Conservation (phyloP, 1,139 yeast species). For the Magnusiomyces suaveolens region DNA sequence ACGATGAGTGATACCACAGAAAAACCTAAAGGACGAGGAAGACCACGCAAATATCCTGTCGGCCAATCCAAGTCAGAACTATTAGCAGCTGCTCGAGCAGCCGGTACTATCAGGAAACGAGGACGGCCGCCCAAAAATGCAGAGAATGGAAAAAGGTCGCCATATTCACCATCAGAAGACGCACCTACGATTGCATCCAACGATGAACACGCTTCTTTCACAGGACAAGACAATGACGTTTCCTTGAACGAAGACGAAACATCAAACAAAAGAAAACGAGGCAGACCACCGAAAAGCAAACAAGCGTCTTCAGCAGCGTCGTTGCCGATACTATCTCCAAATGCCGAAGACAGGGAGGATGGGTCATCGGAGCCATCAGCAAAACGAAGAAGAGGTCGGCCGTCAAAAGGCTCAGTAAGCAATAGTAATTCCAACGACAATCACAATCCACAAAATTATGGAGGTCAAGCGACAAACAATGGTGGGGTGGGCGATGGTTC, state of each 20-base stretch:
- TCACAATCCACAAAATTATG: no score
- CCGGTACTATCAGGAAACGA: constrained; percentile 10
- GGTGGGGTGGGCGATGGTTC: no score
- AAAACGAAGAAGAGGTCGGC: not conserved
- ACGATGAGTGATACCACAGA: not conserved
- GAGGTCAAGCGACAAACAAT: no score
- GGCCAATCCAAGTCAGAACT: constrained; percentile 14
- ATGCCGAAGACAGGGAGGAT: no score
- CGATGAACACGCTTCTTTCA: not conserved
- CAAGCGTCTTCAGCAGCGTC: not conserved
- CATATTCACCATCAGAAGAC: not conserved
- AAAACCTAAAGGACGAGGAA: constrained; percentile 10
- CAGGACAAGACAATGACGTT: no score
- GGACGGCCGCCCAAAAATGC: constrained; percentile 13
- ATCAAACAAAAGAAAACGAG: not conserved
- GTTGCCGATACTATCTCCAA: no score
- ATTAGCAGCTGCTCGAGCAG: constrained; percentile 12
- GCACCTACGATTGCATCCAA: not conserved
- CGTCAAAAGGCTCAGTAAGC: not conserved
- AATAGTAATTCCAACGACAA: not conserved
- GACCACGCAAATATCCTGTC: constrained; percentile 15
- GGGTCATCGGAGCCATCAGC: not conserved
- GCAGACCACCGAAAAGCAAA: not conserved
- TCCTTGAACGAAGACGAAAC: no score
- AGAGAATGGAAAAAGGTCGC: not conserved